Conservation (phyloP, 2,329 filamentous ascomycete genomes). For the Penicillium sp. region DNA sequence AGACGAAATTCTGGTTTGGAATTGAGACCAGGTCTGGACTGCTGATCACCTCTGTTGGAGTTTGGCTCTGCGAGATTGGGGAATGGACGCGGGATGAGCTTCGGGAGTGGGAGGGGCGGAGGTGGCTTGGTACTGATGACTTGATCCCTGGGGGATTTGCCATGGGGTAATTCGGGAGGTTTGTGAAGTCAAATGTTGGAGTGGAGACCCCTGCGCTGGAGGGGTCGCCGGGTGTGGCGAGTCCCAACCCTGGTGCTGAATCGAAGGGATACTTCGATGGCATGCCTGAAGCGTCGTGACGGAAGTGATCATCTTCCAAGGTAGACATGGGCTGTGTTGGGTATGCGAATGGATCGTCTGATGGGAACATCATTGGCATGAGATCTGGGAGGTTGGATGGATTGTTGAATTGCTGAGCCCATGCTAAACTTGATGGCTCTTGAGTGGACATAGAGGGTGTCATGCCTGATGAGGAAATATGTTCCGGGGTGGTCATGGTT, state of each 20-base stretch:
- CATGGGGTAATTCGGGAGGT: conserved; percentile 27
- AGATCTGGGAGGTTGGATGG: conserved; percentile 44
- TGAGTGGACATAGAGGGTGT: conserved; percentile 23
- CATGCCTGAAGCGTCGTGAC: conserved; percentile 27
- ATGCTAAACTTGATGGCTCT: conserved; percentile 28
- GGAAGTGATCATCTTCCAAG: conserved; percentile 44
- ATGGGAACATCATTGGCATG: conserved; percentile 52
- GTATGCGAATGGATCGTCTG: conserved; percentile 51
- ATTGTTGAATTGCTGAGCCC: conserved; percentile 36
- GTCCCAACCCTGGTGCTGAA: conserved; percentile 15
- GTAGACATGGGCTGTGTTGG: conserved; percentile 50
- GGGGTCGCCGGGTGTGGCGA: conserved; percentile 17
- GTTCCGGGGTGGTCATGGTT: conserved; percentile 31
- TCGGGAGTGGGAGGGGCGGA: conserved; percentile 26
- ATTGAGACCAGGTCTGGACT: conserved; percentile 44
- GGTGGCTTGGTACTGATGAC: conserved; percentile 29
- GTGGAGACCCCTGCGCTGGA: conserved; percentile 20
- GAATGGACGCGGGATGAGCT: conserved; percentile 33
- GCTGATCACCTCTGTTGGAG: conserved; percentile 34
- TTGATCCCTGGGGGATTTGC: conserved; percentile 22
- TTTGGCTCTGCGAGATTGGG: conserved; percentile 34
- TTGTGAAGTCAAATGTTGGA: conserved; percentile 31
- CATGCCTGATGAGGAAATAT: conserved; percentile 19
- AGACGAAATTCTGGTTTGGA: conserved; percentile 42
- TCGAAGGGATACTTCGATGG: conserved; percentile 27